Conservation (phyloP, 768 basidiomycete species). For the Rhodotorula sphaerocarpa region DNA sequence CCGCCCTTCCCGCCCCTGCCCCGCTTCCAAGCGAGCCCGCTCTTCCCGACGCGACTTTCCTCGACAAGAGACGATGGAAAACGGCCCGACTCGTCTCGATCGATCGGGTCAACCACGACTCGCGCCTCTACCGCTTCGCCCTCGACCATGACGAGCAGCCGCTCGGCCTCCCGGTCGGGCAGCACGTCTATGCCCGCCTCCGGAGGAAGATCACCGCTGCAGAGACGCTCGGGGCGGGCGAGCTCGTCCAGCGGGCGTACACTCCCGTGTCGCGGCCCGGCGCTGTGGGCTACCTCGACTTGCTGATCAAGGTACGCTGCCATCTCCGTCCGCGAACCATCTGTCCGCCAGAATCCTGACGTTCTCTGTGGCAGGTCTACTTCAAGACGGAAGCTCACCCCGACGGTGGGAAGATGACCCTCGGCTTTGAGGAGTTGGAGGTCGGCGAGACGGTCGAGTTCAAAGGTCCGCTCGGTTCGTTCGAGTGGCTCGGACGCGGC, state of each 20-base stretch:
- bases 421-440: constrained; percentile 49
- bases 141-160: constrained; percentile 46
- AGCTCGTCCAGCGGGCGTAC: constrained; percentile 55
- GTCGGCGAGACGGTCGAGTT: constrained; percentile 53
- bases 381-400: constrained; percentile 36
- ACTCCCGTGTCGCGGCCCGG: constrained; percentile 52
- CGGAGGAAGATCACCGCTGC: constrained; percentile 41
- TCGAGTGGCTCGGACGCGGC: constrained; percentile 51
- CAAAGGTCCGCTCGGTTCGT: constrained; percentile 57
- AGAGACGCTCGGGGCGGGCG: constrained; percentile 37
- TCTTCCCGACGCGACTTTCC: constrained; percentile 43
- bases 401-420: constrained; percentile 53
- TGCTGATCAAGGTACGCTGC: constrained; percentile 46
- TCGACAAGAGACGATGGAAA: constrained; percentile 52
- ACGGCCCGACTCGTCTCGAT: constrained; percentile 46
- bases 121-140: constrained; percentile 51
- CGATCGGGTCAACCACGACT: constrained; percentile 48
- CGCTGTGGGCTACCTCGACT: constrained; percentile 51
- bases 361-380: constrained; percentile 21
- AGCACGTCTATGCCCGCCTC: constrained; percentile 55
- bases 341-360: too few relatives aligned
- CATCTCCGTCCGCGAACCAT: background rate
- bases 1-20: background rate
- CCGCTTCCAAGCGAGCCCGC: constrained; percentile 10
- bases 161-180: constrained; percentile 55